Base-by-base conservation (phyloP, 2,329 filamentous ascomycete species). In the Sporothrix curviconia region DNA sequence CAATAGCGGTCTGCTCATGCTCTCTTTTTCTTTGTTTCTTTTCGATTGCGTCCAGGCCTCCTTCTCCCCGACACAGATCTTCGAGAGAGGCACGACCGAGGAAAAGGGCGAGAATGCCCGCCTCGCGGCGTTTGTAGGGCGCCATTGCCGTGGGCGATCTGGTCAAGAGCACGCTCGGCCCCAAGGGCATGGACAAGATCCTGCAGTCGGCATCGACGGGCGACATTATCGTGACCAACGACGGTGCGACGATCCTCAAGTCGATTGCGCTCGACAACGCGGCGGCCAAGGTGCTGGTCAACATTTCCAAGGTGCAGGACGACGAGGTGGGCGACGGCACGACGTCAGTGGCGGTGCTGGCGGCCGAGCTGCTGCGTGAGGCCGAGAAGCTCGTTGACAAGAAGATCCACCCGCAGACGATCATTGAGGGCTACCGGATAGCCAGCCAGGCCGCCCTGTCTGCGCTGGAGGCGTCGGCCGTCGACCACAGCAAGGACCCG, bases 121-220 rank as follows among this genome's bases (percentile, higher is more conserved):
- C 82, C 87, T 97, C 66, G 88, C 90, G n/a, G 92, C 92, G 64
- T 99, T 99, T 69, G 92, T 99, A n/a, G 57, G 94, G 94, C 67
- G 94, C 94, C 71, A 99, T 99, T 69, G 94, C 94, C 57, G 94
- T 99, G 47, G 94, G 94, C 55, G 94, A 99, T 68, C 76, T 99
- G 65, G 94, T 99, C 55, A 99, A 99, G 82, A 95, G 90, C 73
- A 97, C 94, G 11, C 78, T 99, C 34, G 94, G 94, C 7, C 94
- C 94, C 37, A 97, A 97, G 78, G 94, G 94, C 66, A 97, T 97
- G 92, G 94, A 97, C 80, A 96, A 96, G 80, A 96, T 96, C 72
- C 78, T 95, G 70, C 91, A 95, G 74, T 96, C 91, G 72, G 92
- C 90, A 88, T 97, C 92, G 50, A 97, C 94, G 40, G 90, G 90